Percentiles rank a stretch among this genome's conserved stretches.
Evolutionary conservation across 306 rosid genomes (phyloP).

Genomic region (Potentilla sterilis): DNA sequence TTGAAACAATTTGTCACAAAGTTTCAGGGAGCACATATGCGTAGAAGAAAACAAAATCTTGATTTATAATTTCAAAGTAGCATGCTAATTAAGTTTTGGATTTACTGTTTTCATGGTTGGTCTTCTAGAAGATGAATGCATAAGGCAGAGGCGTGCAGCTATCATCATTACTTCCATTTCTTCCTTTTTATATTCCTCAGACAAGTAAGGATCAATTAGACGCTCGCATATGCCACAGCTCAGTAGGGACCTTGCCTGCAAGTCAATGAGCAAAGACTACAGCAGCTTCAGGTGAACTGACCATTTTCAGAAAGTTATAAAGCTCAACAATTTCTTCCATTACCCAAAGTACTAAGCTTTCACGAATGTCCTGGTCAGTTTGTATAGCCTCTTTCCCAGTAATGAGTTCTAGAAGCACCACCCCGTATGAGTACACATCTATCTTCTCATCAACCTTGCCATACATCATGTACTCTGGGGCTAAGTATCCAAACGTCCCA

Average conservation of each 20-base stretch:
- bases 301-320: neutral
- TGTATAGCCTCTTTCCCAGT: slow-evolving; percentile 53
- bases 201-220: slow-evolving; percentile 40
- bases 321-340: neutral
- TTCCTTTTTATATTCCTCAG: slow-evolving; percentile 39
- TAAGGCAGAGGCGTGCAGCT: slow-evolving; percentile 44
- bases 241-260: slow-evolving; percentile 46
- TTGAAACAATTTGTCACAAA: neutral
- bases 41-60: neutral
- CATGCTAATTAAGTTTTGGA: neutral
- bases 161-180: slow-evolving; percentile 44
- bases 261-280: slow-evolving; percentile 7
- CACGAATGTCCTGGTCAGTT: slow-evolving; percentile 25
- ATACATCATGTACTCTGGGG: slow-evolving; percentile 48
- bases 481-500: slow-evolving; percentile 46
- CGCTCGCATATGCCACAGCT: slow-evolving; percentile 32
- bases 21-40: neutral
- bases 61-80: neutral
- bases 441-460: slow-evolving; percentile 49
- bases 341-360: slow-evolving; percentile 52
- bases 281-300: slow-evolving; percentile 2
- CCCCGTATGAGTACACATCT: slow-evolving; percentile 51
- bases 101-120: slow-evolving; percentile 44
- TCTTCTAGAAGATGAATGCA: slow-evolving; percentile 45
- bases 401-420: slow-evolving; percentile 50